Evolutionary conservation across 768 basidiomycete genomes (phyloP), one percentile per base, ranked within the genome.

Genomic region (Mycena crocata): DNA sequence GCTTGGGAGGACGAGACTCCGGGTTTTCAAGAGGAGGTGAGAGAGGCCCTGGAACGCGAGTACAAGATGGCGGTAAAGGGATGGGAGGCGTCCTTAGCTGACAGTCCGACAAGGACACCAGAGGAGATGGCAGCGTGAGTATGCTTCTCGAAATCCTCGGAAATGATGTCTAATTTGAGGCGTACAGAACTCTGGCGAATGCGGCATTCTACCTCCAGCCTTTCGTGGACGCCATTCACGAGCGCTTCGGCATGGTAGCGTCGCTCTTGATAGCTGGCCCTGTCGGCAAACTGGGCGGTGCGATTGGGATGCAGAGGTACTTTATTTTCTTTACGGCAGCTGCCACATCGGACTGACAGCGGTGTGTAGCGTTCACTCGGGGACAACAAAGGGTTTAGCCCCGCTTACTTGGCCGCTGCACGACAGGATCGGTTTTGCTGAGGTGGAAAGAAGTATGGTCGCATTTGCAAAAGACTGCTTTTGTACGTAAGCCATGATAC

Each of bases 311-410:
- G 13, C 59, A 51, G n/a, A 61, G 59, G 59, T 60, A 39, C 31
- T 42, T 12, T 3, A 14, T 2, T 32, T 9, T 5, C 23, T 34
- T 5, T 12, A n/a, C 15, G 23, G 31, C 5, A n/a, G 34, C 5
- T 23, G 21, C 3, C 14, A 52, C 3, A n/a, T 28, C 34, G 13
- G 15, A 15, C 30, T 51, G 34, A 59, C n/a, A 21, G 21, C 37
- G 32, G n/a, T 39, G 17, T n/a, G n/a, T n/a, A 63, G 62, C n/a
- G 62, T 63, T 2, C 62, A 63, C n/a, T 24, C 62, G 1, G 62
- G 62, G 7, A 17, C 15, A 21, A 63, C 54, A 9, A 56, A 44
- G 6, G 62, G 62, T 7, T 2, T 56, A 4, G 62, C 28, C 4
- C 45, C 54, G 9, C 1, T 30, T 19, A 63, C 48, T 10, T 63